Percentiles rank a stretch among this genome's conserved stretches.
phyloP scores from a whole-genome alignment of 2,329 filamentous ascomycete genomes.

The Colletotrichum euphorbiae region DNA sequence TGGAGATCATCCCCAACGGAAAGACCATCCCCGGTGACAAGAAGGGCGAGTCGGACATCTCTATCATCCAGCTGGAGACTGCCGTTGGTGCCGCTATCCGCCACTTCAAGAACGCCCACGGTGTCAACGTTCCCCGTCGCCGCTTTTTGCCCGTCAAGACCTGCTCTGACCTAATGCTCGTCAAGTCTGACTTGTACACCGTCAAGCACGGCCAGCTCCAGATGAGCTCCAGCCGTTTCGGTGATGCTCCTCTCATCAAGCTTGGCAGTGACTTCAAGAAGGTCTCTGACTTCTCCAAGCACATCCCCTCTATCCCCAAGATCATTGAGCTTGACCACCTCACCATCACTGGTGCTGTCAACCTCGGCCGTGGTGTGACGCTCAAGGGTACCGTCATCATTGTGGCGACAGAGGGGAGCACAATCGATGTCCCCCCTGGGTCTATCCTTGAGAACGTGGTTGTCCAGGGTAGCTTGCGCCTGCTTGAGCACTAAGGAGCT shows the following conservation, averaged over 20 bases:
- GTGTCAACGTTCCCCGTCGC: constrained; percentile 96
- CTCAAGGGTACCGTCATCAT: constrained; percentile 99
- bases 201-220: constrained; percentile 98
- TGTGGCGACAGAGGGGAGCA: constrained; percentile 96
- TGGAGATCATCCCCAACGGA: constrained; percentile 99
- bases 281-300: constrained; percentile 95
- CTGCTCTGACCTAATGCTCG: constrained; percentile 98
- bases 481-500: constrained; percentile 70
- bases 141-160: constrained; percentile 99
- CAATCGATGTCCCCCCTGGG: constrained; percentile 96
- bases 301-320: constrained; percentile 88
- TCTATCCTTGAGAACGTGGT: constrained; percentile 99
- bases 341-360: constrained; percentile 97
- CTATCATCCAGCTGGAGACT: constrained; percentile 97
- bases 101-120: constrained; percentile 98
- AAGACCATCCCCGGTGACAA: constrained; percentile 99
- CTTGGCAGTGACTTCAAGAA: constrained; percentile 99
- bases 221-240: constrained; percentile 96
- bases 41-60: constrained; percentile 99
- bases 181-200: constrained; percentile 99
- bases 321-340: constrained; percentile 94
- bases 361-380: constrained; percentile 93
- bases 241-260: constrained; percentile 97
- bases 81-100: constrained; percentile 98
- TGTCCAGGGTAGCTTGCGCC: constrained; percentile 92